Evolutionary conservation across 805 yeast genomes (phyloP), one percentile per base, ranked within the genome.

Genomic region (Kluyveromyces aestuarii): DNA sequence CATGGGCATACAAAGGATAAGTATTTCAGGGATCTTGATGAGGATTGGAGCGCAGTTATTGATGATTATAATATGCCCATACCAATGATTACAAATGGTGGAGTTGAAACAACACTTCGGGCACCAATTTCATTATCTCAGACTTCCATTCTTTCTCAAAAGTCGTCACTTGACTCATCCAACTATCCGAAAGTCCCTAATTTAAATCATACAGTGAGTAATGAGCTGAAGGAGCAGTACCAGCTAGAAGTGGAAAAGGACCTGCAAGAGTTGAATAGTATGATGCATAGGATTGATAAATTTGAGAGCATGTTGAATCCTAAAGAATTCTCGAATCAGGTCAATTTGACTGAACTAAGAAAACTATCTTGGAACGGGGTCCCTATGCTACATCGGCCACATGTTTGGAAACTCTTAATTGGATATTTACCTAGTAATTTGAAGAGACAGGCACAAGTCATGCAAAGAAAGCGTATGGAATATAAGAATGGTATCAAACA

Each of bases 351-450:
- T 44, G 89, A 82, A 45, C 72, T 93, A 47, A 76, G 87, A 52
- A 81, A 84, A 60, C 74, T 89, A 45, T 78, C 96, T 16, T 93
- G 99, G 98, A 85, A 90, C 58, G 99, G 99, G 1, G 79, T 93
- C 6, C 98, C 99, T 0, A 69, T 76, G 11, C 82, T 81, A 49
- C 72, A 89, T 49, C 73, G 98, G 50, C 86, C 97, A 0, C 68
- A 83, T 39, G 80, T 86, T 11, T 93, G 99, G 99, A 95, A 88
- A 67, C 69, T 90, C 16, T 66, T 93, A 44, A 73, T 91, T 46
- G 98, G 98, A 1, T 93, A 93, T 63, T 69, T 91, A 37, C 96
- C 99, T 1, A 79, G 93, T 1, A 93, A 89, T 61, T 76, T 82
- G 25, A 79, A 82, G 42, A 74, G 98, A 47, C 81, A 96, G 56